Conservation (phyloP, 73 alveolate genomes). For the Paramecium biaurelia region DNA sequence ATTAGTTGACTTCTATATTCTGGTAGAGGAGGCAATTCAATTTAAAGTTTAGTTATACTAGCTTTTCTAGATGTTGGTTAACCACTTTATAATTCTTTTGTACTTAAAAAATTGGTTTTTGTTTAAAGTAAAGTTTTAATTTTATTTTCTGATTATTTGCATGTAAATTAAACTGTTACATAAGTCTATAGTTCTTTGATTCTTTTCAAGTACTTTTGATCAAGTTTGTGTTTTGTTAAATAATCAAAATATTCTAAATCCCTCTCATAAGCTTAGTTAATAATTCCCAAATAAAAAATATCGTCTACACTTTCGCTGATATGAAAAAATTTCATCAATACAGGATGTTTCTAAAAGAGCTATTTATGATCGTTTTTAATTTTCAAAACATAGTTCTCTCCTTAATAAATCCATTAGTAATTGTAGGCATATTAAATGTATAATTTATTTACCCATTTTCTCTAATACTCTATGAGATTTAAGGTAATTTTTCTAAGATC, state of each 20-base stretch:
- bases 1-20: background rate
- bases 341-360: background rate
- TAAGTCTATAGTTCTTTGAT: background rate
- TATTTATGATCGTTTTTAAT: background rate
- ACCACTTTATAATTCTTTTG: background rate
- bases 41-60: background rate
- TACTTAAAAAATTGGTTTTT: background rate
- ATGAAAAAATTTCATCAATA: background rate
- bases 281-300: background rate
- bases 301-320: background rate
- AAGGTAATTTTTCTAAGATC: background rate
- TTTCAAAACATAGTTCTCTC: background rate
- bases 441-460: background rate
- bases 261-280: background rate
- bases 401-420: background rate
- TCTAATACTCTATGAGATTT: background rate
- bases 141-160: background rate
- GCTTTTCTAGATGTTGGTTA: background rate
- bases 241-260: conserved; percentile 3
- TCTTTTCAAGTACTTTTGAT: background rate
- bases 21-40: background rate
- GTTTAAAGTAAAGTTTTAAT: background rate
- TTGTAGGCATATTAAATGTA: background rate
- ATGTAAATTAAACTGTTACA: background rate
- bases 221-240: background rate